Percentiles rank a stretch among this genome's conserved stretches.
Conservation (phyloP, 768 basidiomycete species). For the Phaffia tasmanica region DNA sequence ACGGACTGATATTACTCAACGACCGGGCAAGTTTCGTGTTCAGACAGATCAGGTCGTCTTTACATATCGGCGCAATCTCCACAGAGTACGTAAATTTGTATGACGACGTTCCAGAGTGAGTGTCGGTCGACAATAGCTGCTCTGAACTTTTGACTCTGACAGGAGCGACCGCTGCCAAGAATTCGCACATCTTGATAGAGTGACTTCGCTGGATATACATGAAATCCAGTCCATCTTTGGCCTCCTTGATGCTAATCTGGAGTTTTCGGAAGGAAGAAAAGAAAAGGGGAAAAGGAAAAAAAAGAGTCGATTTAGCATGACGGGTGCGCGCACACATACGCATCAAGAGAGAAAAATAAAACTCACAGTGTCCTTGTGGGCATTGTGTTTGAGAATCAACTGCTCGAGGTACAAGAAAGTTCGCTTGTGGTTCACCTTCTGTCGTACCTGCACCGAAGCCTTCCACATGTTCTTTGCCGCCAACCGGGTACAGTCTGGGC, state of each 20-base stretch:
- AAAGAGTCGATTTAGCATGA: constrained; percentile 2
- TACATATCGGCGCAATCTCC: constrained; percentile 93
- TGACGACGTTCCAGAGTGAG: constrained; percentile 81
- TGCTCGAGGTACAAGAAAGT: constrained; percentile 97
- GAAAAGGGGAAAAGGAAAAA: constrained; percentile 12
- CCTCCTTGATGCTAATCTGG: constrained; percentile 84
- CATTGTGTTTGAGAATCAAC: constrained; percentile 87
- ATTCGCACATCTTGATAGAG: constrained; percentile 94
- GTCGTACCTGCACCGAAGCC: constrained; percentile 93
- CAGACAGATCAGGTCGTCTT: constrained; percentile 90
- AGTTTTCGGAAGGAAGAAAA: constrained; percentile 39
- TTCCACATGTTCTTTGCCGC: constrained; percentile 99
- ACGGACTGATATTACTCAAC: constrained; percentile 73
- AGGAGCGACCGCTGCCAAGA: constrained; percentile 75
- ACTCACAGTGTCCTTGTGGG: constrained; percentile 53
- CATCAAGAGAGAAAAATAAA: not conserved
- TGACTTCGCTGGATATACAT: constrained; percentile 85
- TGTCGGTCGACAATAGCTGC: constrained; percentile 84
- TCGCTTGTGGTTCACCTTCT: constrained; percentile 95
- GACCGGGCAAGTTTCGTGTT: constrained; percentile 69
- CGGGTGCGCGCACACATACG: not conserved
- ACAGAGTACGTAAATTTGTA: constrained; percentile 97
- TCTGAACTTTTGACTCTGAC: constrained; percentile 87
- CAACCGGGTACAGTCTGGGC: constrained; percentile 80
- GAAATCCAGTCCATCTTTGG: constrained; percentile 88